A percentile compares a stretch with the other conserved stretches of the same genome.
Conservation (phyloP, 192 early-diverging fungal genomes). For the Coemansia sp. region DNA sequence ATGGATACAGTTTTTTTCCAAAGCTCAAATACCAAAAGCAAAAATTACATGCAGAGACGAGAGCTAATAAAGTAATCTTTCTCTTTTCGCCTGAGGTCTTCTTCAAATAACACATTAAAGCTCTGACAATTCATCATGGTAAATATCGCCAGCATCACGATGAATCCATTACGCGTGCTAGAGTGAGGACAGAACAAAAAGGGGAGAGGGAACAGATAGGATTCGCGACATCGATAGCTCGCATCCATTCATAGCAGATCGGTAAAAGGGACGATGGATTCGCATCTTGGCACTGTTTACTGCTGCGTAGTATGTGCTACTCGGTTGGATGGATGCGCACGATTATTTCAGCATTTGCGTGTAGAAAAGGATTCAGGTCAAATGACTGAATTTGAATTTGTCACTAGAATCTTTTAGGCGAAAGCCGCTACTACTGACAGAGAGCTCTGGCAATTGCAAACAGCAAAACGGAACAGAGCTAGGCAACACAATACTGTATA, state of each 20-base stretch:
- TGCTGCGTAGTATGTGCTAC: no score
- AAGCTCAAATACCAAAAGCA: no score
- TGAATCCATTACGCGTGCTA: background rate
- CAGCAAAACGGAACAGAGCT: no score
- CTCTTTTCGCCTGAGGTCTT: slow-evolving; percentile 32
- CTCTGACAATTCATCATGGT: slow-evolving; percentile 23
- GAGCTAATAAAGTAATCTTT: slow-evolving; percentile 3
- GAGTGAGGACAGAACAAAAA: slow-evolving; percentile 6
- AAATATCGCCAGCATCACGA: slow-evolving; percentile 19
- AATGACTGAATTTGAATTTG: background rate
- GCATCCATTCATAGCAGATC: background rate
- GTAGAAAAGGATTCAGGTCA: no score
- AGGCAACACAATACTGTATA: no score
- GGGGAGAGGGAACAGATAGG: background rate
- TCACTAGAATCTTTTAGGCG: no score
- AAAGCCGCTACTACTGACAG: no score
- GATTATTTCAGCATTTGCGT: no score
- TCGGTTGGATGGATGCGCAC: no score
- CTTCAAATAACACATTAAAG: slow-evolving; percentile 9
- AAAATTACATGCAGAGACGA: background rate
- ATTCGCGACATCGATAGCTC: background rate
- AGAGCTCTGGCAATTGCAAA: background rate
- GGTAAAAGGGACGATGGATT: slow-evolving; percentile 1
- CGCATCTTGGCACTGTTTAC: background rate
- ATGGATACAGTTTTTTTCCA: no score